Evolutionary conservation across 345 rosid species (phyloP).

Genomic region (Boechera divaricarpa): DNA sequence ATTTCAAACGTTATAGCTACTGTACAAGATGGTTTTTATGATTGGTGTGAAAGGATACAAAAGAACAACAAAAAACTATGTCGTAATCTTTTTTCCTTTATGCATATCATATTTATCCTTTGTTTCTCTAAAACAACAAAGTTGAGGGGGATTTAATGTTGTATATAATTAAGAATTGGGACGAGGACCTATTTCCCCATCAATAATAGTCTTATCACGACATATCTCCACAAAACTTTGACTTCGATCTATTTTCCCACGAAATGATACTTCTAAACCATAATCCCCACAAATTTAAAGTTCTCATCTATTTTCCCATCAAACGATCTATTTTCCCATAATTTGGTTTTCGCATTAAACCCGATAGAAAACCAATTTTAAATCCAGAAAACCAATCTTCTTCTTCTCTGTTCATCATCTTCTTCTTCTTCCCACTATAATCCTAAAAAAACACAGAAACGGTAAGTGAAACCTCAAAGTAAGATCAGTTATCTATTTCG

Average conservation of each 20-base stretch:
- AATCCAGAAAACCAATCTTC: neutral
- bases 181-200: no score
- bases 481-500: neutral
- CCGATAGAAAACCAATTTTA: no score
- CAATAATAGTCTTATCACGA: no score
- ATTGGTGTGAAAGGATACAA: neutral
- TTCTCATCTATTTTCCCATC: no score
- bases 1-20: neutral
- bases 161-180: neutral
- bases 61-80: neutral
- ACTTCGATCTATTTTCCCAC: no score
- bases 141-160: neutral
- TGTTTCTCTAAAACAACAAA: neutral
- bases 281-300: no score
- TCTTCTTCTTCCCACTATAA: conserved; percentile 26
- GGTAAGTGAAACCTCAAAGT: neutral
- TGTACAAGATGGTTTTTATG: neutral
- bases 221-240: no score
- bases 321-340: no score
- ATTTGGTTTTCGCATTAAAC: no score
- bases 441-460: conserved; percentile 5
- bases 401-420: neutral
- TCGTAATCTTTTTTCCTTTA: neutral
- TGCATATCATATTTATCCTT: neutral
- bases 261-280: no score